Percentiles rank a stretch among this genome's conserved stretches.
Conservation (phyloP, 2,329 filamentous ascomycete species). For the Penicillium decumbens region DNA sequence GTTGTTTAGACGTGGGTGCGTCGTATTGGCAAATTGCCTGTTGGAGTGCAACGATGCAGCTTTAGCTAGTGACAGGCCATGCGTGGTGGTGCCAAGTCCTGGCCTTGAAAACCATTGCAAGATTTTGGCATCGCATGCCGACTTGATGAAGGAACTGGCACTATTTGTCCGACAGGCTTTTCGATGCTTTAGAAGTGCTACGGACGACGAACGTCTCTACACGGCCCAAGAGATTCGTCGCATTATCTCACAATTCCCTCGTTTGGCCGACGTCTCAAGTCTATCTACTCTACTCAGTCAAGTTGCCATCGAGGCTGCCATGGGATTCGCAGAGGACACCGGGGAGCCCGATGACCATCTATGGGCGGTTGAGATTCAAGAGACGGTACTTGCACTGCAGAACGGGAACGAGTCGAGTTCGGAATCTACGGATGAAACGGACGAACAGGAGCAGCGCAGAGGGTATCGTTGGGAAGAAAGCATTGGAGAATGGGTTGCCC, state of each 20-base stretch:
- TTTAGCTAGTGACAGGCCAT: constrained; percentile 5
- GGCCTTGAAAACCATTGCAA: constrained; percentile 31
- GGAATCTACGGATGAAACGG: constrained; percentile 12
- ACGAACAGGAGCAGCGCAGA: constrained; percentile 13
- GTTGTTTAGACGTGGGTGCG: constrained; percentile 31
- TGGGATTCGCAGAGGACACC: constrained; percentile 39
- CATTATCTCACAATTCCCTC: constrained; percentile 25
- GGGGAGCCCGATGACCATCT: constrained; percentile 36
- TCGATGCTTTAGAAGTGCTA: constrained; percentile 29
- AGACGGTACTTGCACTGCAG: constrained; percentile 26
- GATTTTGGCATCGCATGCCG: constrained; percentile 26
- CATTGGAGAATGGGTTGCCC: constrained; percentile 55
- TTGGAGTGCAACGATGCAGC: constrained; percentile 26
- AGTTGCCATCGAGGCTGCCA: constrained; percentile 38
- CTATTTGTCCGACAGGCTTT: constrained; percentile 33
- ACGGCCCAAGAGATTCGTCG: constrained; percentile 25
- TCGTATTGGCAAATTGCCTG: constrained; percentile 30
- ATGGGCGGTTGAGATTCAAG: constrained; percentile 40
- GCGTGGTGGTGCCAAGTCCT: constrained; percentile 15
- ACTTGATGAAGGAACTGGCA: constrained; percentile 34
- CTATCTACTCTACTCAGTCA: constrained; percentile 32
- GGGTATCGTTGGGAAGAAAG: constrained; percentile 53
- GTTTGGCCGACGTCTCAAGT: constrained; percentile 17
- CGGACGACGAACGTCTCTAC: constrained; percentile 20
- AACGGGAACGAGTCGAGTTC: constrained; percentile 6